These are phyloP conservation scores for Colletotrichum sp. DNA, from an alignment of 2,329 filamentous ascomycete species.

Conservation along the genomic window DNA sequence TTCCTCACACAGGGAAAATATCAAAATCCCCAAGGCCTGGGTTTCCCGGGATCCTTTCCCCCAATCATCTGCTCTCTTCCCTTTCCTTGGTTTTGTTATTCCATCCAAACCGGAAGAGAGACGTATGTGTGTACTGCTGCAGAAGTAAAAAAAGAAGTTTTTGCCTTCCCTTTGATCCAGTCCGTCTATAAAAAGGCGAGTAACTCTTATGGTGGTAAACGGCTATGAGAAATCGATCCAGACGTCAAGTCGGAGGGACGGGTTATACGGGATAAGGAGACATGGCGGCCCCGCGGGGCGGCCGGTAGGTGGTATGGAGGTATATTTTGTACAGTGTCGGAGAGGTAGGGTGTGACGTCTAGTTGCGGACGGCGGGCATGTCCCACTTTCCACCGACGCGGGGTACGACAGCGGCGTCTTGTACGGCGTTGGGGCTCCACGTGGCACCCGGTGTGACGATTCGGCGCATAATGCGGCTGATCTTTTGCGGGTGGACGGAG, in stretches of 20 bases:
- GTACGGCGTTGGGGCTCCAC: constrained; percentile 1
- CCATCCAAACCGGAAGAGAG: background rate
- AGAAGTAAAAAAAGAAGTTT: background rate
- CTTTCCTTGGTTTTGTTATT: background rate
- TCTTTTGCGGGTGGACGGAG: background rate
- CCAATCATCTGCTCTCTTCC: background rate
- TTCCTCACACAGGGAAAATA: background rate
- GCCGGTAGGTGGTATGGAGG: background rate
- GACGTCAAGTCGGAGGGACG: constrained; percentile 18
- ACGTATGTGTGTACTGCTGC: background rate
- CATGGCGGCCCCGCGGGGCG: background rate
- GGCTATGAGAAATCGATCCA: constrained; percentile 14
- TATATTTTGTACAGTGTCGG: constrained; percentile 13
- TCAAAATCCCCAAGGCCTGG: background rate
- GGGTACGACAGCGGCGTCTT: background rate
- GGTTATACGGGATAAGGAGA: background rate
- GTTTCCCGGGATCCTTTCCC: background rate
- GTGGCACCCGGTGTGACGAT: constrained; percentile 1
- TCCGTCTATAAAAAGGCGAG: constrained; percentile 17
- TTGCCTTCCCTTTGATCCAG: background rate
- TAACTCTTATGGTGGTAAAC: background rate
- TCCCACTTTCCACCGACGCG: constrained; percentile 14
- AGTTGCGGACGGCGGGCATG: constrained; percentile 14
- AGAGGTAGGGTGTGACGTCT: background rate
- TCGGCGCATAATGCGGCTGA: constrained; percentile 15